These are phyloP conservation scores for Leccinum subgranulosum DNA, from an alignment of 768 basidiomycete species.

Conservation along the genomic window DNA sequence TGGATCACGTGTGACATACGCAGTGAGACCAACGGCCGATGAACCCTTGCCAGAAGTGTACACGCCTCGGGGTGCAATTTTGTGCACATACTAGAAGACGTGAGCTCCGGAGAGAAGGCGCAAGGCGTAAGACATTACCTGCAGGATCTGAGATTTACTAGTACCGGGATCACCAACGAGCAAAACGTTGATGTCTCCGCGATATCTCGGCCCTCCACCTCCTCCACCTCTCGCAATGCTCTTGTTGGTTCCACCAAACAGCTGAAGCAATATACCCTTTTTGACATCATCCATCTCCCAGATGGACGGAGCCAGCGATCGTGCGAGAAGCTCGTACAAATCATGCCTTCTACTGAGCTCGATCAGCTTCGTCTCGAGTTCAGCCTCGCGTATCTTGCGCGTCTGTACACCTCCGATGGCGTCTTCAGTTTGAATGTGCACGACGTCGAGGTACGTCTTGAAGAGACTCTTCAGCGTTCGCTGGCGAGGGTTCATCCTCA, in stretches of 20 bases:
- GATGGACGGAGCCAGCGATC: conserved; percentile 90
- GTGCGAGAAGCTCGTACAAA: conserved; percentile 80
- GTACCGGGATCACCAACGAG: conserved; percentile 98
- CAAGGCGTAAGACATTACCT: conserved; percentile 46
- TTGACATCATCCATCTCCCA: conserved; percentile 99
- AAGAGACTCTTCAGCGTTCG: conserved; percentile 92
- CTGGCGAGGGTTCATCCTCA: conserved; percentile 91
- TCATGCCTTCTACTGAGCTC: conserved; percentile 73
- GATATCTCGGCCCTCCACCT: conserved; percentile 91
- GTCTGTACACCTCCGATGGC: conserved; percentile 34
- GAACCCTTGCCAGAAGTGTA: conserved; percentile 98
- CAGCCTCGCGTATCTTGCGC: conserved; percentile 49
- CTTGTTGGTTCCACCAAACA: conserved; percentile 99
- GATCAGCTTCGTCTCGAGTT: conserved; percentile 75
- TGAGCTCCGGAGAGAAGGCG: background rate
- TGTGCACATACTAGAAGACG: conserved; percentile 83
- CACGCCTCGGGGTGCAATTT: conserved; percentile 96
- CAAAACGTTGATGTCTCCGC: conserved; percentile 97
- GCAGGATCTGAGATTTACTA: conserved; percentile 92
- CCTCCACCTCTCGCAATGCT: conserved; percentile 90
- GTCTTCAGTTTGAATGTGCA: conserved; percentile 75
- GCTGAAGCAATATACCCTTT: conserved; percentile 92
- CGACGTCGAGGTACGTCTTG: conserved; percentile 96
- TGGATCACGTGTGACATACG: conserved; percentile 96
- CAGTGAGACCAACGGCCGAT: conserved; percentile 97